Conservation (phyloP, 1,284 basidiomycete genomes). For the Puccinia hordei region DNA sequence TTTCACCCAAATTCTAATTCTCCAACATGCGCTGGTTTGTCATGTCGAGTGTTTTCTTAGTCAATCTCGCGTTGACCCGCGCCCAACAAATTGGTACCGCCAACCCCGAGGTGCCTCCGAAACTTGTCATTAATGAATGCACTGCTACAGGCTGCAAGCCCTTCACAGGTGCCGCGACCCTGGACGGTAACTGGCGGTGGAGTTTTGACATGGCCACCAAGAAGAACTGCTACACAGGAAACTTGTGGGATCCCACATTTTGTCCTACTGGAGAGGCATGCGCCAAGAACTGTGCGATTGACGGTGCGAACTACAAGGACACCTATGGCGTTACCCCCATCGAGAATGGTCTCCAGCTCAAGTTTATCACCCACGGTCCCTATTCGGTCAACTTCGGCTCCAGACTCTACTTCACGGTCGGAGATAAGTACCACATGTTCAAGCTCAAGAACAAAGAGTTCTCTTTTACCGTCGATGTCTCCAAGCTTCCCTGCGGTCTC, state of each 20-base stretch:
- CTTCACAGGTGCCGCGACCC: neutral
- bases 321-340: constrained; percentile 33
- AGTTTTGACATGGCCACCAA: neutral
- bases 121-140: constrained; percentile 19
- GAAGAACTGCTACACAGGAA: constrained; percentile 44
- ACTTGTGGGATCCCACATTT: neutral
- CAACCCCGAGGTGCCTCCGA: constrained; percentile 8
- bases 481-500: constrained; percentile 50
- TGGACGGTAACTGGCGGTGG: constrained; percentile 46
- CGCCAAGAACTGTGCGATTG: constrained; percentile 33
- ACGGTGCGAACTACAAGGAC: constrained; percentile 31
- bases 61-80: constrained; percentile 1
- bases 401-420: constrained; percentile 20
- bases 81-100: constrained; percentile 14
- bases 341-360: neutral
- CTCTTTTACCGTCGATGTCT: constrained; percentile 39
- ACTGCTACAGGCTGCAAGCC: neutral
- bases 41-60: neutral
- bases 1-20: no score
- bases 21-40: constrained; percentile 10
- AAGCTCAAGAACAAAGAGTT: constrained; percentile 45
- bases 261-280: constrained; percentile 10
- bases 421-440: constrained; percentile 39
- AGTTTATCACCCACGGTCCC: constrained; percentile 25
- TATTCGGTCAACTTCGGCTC: constrained; percentile 37